Evolutionary conservation across 768 basidiomycete species (phyloP).

Genomic region (Leccinellum luteum): DNA sequence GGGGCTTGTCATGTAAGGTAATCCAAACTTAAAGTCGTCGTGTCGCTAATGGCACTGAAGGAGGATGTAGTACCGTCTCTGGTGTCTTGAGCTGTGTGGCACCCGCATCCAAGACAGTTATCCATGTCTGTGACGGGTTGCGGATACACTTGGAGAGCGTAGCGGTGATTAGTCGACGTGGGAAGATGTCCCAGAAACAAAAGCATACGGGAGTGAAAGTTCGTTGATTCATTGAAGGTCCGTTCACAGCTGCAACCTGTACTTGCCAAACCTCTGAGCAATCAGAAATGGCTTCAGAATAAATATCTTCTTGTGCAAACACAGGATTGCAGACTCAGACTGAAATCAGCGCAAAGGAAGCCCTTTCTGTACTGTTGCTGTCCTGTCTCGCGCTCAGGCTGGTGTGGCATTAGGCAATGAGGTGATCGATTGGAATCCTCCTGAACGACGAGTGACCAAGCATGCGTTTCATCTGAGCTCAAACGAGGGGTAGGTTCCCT

Average conservation of each 20-base stretch:
- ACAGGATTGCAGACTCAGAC: background rate
- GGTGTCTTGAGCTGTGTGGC: background rate
- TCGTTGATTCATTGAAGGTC: no score
- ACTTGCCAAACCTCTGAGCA: background rate
- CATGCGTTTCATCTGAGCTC: no score
- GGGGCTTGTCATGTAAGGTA: no score
- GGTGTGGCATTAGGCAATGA: no score
- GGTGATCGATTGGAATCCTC: no score
- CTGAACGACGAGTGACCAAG: no score
- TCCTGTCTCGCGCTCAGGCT: no score
- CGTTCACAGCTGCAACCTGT: no score
- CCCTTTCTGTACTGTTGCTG: background rate
- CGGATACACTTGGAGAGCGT: background rate
- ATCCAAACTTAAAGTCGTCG: no score
- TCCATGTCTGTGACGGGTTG: constrained; percentile 6
- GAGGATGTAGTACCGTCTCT: background rate
- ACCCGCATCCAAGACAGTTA: background rate
- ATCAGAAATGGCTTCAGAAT: background rate
- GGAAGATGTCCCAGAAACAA: background rate
- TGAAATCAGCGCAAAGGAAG: background rate
- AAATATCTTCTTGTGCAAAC: background rate
- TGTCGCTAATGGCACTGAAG: no score
- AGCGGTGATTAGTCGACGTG: background rate
- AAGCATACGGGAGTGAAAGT: no score
- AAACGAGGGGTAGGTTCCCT: no score